phyloP scores from a whole-genome alignment of 2,329 filamentous ascomycete genomes.

The Diaporthe destruens region DNA sequence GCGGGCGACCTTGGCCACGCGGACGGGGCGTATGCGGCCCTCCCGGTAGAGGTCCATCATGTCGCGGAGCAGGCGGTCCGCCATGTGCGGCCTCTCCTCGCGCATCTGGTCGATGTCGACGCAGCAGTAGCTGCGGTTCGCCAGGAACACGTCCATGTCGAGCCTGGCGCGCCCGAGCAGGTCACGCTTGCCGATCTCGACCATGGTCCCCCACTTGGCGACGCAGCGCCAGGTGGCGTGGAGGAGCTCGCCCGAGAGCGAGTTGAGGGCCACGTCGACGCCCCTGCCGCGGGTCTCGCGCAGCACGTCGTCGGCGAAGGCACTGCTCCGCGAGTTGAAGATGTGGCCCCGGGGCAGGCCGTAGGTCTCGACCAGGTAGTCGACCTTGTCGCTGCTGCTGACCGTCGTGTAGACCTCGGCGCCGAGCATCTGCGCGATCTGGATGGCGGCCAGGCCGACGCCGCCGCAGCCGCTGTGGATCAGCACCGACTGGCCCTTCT shows the following conservation, averaged over 20 bases:
- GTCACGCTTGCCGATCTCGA: constrained; percentile 41
- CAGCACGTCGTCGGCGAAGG: constrained; percentile 7
- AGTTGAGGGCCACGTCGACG: constrained; percentile 42
- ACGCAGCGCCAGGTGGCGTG: constrained; percentile 33
- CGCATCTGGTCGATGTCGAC: too few relatives aligned
- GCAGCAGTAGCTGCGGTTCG: constrained; percentile 13
- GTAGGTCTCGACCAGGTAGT: constrained; percentile 44
- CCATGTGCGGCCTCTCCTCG: too few relatives aligned
- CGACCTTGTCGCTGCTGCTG: constrained; percentile 47
- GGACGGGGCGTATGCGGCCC: too few relatives aligned
- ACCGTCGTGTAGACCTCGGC: constrained; percentile 49
- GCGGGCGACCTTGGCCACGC: too few relatives aligned
- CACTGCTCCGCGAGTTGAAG: constrained; percentile 32
- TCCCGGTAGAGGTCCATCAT: too few relatives aligned
- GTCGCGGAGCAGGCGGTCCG: too few relatives aligned
- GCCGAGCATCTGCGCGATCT: constrained; percentile 28
- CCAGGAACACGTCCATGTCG: constrained; percentile 28
- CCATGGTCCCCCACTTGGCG: constrained; percentile 36
- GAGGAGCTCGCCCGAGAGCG: constrained; percentile 26
- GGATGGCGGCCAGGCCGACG: constrained; percentile 36
- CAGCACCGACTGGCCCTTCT: too few relatives aligned
- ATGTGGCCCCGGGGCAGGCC: constrained; percentile 43
- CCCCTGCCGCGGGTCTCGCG: constrained; percentile 19
- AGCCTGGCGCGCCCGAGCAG: constrained; percentile 28
- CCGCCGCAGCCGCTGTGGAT: too few relatives aligned